A percentile compares a stretch with the other conserved stretches of the same genome.
Conservation (phyloP, 768 basidiomycete genomes). For the Tulasnella calospora region DNA sequence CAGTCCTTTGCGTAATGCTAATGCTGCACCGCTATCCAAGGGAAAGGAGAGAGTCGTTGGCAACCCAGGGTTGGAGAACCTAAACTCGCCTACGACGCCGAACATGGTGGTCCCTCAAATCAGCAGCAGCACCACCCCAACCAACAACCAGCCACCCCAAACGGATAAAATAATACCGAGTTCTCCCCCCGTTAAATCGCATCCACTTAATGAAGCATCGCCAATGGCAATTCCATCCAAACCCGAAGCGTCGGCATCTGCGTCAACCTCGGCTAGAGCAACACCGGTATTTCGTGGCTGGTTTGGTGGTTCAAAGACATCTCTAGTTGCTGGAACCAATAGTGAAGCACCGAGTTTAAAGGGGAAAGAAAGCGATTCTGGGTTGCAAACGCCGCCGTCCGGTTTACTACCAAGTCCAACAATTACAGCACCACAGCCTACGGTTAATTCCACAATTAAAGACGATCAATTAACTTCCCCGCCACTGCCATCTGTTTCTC, state of each 20-base stretch:
- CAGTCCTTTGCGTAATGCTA: neutral
- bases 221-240: neutral
- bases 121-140: neutral
- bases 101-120: neutral
- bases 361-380: neutral
- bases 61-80: neutral
- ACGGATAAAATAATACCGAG: neutral
- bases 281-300: conserved; percentile 2
- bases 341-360: neutral
- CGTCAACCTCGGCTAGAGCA: neutral
- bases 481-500: neutral
- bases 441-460: neutral
- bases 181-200: neutral
- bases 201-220: neutral
- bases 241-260: neutral
- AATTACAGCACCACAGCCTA: neutral
- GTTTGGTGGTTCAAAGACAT: conserved; percentile 9
- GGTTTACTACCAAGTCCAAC: neutral
- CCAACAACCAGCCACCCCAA: neutral
- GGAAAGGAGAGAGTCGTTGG: neutral
- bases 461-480: neutral
- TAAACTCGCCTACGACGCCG: neutral
- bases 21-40: neutral
- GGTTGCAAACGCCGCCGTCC: neutral
- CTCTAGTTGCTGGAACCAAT: neutral